Percentiles rank a stretch among this genome's conserved stretches.
Conservation (phyloP, 768 basidiomycete genomes). For the Mycena galopus region DNA sequence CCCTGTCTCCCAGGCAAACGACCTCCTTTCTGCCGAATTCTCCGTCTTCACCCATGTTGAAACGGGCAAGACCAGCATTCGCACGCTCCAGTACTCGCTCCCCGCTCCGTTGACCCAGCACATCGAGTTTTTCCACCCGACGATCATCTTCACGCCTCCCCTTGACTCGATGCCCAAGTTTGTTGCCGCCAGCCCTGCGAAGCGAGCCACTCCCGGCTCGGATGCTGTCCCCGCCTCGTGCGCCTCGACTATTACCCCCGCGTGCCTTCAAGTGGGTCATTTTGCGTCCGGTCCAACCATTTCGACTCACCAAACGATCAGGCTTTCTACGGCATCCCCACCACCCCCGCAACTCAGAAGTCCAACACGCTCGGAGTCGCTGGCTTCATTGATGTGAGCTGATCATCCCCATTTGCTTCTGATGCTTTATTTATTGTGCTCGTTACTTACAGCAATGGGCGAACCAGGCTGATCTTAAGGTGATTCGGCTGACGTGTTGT, state of each 20-base stretch:
- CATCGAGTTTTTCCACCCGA: constrained; percentile 40
- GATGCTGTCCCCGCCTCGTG: constrained; percentile 37
- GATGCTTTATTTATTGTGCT: constrained; percentile 3
- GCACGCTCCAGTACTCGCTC: constrained; percentile 40
- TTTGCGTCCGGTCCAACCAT: constrained; percentile 4
- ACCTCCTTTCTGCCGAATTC: constrained; percentile 36
- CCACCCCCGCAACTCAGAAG: constrained; percentile 34
- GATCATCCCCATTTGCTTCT: constrained; percentile 6
- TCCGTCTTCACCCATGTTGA: constrained; percentile 19
- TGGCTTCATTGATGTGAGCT: constrained; percentile 34
- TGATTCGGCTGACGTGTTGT: constrained; percentile 2
- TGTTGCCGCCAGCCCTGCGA: constrained; percentile 1
- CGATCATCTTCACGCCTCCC: constrained; percentile 32
- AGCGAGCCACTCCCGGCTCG: background rate
- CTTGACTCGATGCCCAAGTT: constrained; percentile 1
- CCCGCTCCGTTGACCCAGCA: constrained; percentile 33
- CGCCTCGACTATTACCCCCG: constrained; percentile 35
- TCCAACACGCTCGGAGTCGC: constrained; percentile 37
- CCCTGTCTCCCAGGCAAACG: constrained; percentile 39
- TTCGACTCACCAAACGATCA: constrained; percentile 23
- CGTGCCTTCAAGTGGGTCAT: constrained; percentile 34
- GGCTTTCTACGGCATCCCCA: constrained; percentile 41
- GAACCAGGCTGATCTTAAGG: constrained; percentile 14
- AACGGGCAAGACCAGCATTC: constrained; percentile 31
- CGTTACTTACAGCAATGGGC: constrained; percentile 6